Base-by-base conservation (phyloP, 2,329 filamentous ascomycete species). In the Colletotrichum magnum region DNA sequence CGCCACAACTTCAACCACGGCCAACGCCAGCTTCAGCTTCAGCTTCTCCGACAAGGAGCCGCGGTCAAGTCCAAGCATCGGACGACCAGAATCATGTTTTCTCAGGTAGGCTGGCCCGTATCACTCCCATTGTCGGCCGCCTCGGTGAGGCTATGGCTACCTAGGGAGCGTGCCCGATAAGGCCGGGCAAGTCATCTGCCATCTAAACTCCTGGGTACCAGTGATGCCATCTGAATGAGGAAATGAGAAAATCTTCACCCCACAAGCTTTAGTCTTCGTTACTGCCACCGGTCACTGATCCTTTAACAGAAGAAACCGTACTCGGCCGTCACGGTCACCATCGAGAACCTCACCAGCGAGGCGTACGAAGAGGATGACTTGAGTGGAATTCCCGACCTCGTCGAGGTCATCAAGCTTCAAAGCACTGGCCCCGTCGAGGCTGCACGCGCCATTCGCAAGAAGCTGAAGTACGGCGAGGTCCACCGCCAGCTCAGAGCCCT, bases 401-500 rank as follows among this genome's bases (percentile, higher is more conserved):
- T 98, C 72, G 96, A 99, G 80, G 94, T 96, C 65, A 93, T 99
- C 78, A 92, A 93, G 73, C 90, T 99, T 68, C 96, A 99, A 81
- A 87, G 88, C 28, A 93, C 93, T 6, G 96, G 96, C 0, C 94
- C 96, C 2, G 88, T 90, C 13, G 96, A 99, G 84, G 95, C 95
- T 68, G 94, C 95, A 62, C 90, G 96, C 77, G 95, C 96, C 56
- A 89, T 99, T 75, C 90, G 96, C 70, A 99, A 99, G 88, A 98
- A 98, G 85, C 89, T 99, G 87, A 99, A 99, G 84, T 98, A 99
- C 81, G 96, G 96, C 75, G 97, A 90, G 76, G 87, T 93, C n/a
- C 95, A 98, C 80, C 92, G 94, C 58, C 96, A 99, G 80, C 87
- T 98, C 41, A 90, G 96, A 69, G 93, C 96, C 43, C 88, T 99